Conservation (phyloP, 345 rosid genomes). For the Eucalyptus rudis region DNA sequence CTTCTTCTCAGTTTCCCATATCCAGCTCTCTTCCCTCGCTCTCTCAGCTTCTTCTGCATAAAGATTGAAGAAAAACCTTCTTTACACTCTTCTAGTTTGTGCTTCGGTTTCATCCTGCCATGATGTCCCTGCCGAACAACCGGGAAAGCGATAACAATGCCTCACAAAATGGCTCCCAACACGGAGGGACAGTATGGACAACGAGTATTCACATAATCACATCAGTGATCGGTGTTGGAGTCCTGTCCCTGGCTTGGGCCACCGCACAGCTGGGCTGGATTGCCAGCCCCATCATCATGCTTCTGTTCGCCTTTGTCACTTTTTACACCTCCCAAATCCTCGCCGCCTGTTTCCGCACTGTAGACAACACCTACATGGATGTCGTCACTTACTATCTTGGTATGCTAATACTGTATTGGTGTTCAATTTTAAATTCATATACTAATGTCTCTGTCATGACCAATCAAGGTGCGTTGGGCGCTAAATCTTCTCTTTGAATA, state of each 20-base stretch:
- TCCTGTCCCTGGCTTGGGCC: slow-evolving; percentile 35
- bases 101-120: too few species aligned
- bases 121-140: too few species aligned
- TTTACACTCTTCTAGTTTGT: not conserved
- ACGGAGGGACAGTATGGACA: slow-evolving; percentile 15
- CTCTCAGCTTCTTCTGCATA: not conserved
- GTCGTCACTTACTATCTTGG: slow-evolving; percentile 32
- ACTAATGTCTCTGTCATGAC: not conserved
- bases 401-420: not conserved
- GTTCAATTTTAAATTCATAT: not conserved
- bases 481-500: not conserved
- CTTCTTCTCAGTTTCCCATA: not conserved
- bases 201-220: slow-evolving; percentile 35
- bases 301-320: slow-evolving; percentile 22
- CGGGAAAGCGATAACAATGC: too few species aligned
- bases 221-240: slow-evolving; percentile 15
- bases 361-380: slow-evolving; percentile 47
- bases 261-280: slow-evolving; percentile 40
- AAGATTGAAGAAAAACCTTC: not conserved
- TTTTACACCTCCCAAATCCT: slow-evolving; percentile 28
- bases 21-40: not conserved
- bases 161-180: too few species aligned
- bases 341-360: slow-evolving; percentile 29
- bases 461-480: not conserved
- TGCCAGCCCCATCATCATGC: slow-evolving; percentile 19